Conservation (phyloP, 768 basidiomycete species). For the Termitomyces sp. region DNA sequence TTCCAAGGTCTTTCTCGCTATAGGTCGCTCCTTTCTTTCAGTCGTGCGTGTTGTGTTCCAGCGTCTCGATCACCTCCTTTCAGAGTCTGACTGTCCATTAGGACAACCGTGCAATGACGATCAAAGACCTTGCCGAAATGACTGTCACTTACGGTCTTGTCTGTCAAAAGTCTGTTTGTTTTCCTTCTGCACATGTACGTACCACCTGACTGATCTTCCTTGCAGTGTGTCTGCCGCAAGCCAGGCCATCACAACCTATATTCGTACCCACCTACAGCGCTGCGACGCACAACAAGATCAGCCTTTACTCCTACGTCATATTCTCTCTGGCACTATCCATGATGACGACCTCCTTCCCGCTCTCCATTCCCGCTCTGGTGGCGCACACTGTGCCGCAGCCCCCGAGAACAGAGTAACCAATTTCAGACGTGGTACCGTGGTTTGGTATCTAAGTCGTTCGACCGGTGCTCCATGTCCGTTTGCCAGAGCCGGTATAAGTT, state of each 20-base stretch:
- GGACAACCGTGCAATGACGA: constrained; percentile 82
- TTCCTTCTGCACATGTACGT: not conserved
- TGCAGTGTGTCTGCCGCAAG: constrained; percentile 69
- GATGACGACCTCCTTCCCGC: constrained; percentile 75
- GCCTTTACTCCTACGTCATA: constrained; percentile 67
- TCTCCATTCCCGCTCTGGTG: constrained; percentile 63
- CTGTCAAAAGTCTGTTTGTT: constrained; percentile 61
- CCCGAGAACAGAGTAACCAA: constrained; percentile 52
- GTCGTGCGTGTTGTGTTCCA: constrained; percentile 43
- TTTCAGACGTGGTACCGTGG: constrained; percentile 72
- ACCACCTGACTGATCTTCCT: constrained; percentile 5
- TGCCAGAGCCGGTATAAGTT: constrained; percentile 62
- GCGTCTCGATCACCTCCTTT: constrained; percentile 14
- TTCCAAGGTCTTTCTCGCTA: constrained; percentile 68
- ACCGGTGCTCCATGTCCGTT: constrained; percentile 77
- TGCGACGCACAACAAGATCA: constrained; percentile 69
- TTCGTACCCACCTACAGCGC: constrained; percentile 65
- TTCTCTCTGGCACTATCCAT: constrained; percentile 61
- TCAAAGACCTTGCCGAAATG: constrained; percentile 79
- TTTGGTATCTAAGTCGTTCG: constrained; percentile 76
- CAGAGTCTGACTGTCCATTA: constrained; percentile 20
- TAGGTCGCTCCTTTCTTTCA: constrained; percentile 67
- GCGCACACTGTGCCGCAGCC: constrained; percentile 42
- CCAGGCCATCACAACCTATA: constrained; percentile 80
- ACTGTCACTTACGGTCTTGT: constrained; percentile 56